These are phyloP conservation scores for Musa schizocarpa DNA, from an alignment of 176 grass and related monocot species.

Conservation along the genomic window DNA sequence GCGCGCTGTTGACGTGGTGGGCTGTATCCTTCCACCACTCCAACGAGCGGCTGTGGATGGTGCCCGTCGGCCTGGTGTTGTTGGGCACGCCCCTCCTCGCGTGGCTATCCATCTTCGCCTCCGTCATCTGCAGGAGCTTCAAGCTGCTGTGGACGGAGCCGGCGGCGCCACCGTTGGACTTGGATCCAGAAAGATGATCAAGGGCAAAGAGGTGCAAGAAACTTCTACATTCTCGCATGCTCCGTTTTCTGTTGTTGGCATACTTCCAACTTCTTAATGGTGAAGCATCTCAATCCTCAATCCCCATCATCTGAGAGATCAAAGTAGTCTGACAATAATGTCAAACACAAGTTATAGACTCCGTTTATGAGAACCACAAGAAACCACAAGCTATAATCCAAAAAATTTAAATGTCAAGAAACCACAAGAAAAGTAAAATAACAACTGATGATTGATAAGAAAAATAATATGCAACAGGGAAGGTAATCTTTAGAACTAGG, in stretches of 20 bases:
- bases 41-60: conserved; percentile 23
- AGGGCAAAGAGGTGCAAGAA: not conserved
- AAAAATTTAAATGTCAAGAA: too few relatives aligned
- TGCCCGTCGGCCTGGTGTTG: conserved; percentile 14
- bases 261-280: too few relatives aligned
- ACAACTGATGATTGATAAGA: not conserved
- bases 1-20: conserved; percentile 13
- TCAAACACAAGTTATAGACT: too few relatives aligned
- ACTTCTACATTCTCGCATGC: too few relatives aligned
- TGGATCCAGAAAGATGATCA: not conserved
- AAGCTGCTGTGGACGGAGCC: not conserved
- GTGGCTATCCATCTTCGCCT: conserved; percentile 14
- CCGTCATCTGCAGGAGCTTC: not conserved
- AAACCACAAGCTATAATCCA: too few relatives aligned
- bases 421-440: too few relatives aligned
- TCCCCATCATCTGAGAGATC: too few relatives aligned
- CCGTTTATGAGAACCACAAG: too few relatives aligned
- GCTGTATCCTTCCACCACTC: not conserved
- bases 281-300: too few relatives aligned
- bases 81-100: conserved; percentile 5
- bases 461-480: not conserved
- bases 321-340: too few relatives aligned
- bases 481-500: not conserved
- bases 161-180: not conserved
- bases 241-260: too few relatives aligned